Percentiles rank a stretch among this genome's conserved stretches.
Evolutionary conservation across 805 yeast species (phyloP).

Genomic region (Candida boleticola): DNA sequence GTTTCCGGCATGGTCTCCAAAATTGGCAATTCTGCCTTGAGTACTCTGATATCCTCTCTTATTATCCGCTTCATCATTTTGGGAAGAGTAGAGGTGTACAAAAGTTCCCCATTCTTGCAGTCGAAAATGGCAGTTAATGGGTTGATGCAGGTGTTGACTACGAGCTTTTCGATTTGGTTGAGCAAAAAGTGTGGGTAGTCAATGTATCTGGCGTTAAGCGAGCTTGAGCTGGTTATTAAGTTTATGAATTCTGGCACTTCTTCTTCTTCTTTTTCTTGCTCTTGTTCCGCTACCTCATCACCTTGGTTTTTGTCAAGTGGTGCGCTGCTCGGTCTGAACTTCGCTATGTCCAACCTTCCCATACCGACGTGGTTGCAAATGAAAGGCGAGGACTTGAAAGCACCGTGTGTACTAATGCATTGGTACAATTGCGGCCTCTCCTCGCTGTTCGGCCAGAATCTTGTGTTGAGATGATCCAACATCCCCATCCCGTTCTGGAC

Average conservation of each 20-base stretch:
- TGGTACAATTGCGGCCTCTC: slow-evolving; percentile 60
- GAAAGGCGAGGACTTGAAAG: slow-evolving; percentile 44
- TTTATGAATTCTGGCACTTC: slow-evolving; percentile 20
- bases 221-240: slow-evolving; percentile 18
- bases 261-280: slow-evolving; percentile 14
- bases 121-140: slow-evolving; percentile 77
- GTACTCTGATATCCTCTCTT: slow-evolving; percentile 43
- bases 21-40: slow-evolving; percentile 28
- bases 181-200: slow-evolving; percentile 47
- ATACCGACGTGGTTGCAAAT: slow-evolving; percentile 62
- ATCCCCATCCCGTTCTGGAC: slow-evolving; percentile 89
- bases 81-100: slow-evolving; percentile 33
- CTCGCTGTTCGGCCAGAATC: slow-evolving; percentile 49
- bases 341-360: slow-evolving; percentile 61
- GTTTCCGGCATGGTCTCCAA: slow-evolving; percentile 30
- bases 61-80: slow-evolving; percentile 42
- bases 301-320: neutral
- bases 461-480: slow-evolving; percentile 46
- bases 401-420: slow-evolving; percentile 86
- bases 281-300: neutral
- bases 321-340: slow-evolving; percentile 12
- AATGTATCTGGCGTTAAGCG: slow-evolving; percentile 25
- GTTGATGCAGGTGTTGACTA: slow-evolving; percentile 81
- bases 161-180: slow-evolving; percentile 68
- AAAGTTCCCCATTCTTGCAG: slow-evolving; percentile 74